Evolutionary conservation across 2,329 filamentous ascomycete genomes (phyloP).

Genomic region (Aspergillus glaucus): DNA sequence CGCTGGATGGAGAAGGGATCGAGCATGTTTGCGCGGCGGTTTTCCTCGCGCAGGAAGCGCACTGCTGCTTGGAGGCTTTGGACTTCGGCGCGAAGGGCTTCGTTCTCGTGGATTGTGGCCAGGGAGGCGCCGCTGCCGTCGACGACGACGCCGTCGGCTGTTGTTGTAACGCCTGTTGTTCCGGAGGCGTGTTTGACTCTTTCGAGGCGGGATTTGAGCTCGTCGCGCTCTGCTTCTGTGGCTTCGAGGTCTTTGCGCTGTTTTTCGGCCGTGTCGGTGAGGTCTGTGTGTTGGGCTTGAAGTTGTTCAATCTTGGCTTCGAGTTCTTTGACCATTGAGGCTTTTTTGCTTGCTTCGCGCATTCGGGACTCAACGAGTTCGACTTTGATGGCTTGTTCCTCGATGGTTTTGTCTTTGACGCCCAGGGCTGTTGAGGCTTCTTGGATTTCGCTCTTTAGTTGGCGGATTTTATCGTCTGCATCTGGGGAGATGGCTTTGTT

Average conservation of each 20-base stretch:
- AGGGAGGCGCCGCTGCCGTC: slow-evolving; percentile 32
- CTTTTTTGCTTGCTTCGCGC: slow-evolving; percentile 74
- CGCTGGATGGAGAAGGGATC: slow-evolving; percentile 38
- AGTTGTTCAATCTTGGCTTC: slow-evolving; percentile 37
- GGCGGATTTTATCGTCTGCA: slow-evolving; percentile 75
- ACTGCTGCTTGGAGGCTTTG: slow-evolving; percentile 41
- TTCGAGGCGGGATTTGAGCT: slow-evolving; percentile 37
- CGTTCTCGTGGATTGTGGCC: slow-evolving; percentile 39
- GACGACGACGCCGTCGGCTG: slow-evolving; percentile 32
- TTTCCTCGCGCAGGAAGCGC: slow-evolving; percentile 41
- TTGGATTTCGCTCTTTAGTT: slow-evolving; percentile 71
- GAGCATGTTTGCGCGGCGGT: slow-evolving; percentile 34
- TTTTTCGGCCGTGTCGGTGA: slow-evolving; percentile 26
- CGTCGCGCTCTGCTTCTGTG: slow-evolving; percentile 35
- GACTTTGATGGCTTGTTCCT: slow-evolving; percentile 83
- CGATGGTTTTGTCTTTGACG: slow-evolving; percentile 71
- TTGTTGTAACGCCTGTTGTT: slow-evolving; percentile 29
- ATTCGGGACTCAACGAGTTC: slow-evolving; percentile 85
- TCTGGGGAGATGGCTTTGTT: slow-evolving; percentile 75
- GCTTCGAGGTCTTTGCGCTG: slow-evolving; percentile 33
- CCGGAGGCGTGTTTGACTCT: slow-evolving; percentile 37
- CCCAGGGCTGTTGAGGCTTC: slow-evolving; percentile 68
- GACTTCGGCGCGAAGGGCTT: slow-evolving; percentile 38
- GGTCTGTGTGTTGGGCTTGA: slow-evolving; percentile 27
- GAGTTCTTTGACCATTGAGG: slow-evolving; percentile 45